phyloP scores from a whole-genome alignment of 1,139 yeast species.

The Lodderomyces beijingensis region DNA sequence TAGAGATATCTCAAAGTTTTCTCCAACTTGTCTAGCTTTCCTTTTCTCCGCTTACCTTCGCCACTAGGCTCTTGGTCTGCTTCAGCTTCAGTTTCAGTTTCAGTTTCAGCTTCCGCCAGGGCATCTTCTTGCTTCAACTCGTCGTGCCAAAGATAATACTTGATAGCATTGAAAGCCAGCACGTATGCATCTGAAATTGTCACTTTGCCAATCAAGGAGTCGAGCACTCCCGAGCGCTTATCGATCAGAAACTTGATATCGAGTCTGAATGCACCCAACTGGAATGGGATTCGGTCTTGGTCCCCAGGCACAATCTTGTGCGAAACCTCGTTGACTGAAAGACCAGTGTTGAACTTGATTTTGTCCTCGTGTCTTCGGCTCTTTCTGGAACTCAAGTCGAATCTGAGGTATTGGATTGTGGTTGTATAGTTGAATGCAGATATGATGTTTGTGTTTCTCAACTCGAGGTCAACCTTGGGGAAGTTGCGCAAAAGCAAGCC shows the following conservation, averaged over 20 bases:
- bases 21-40: constrained; percentile 8
- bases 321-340: constrained; percentile 14
- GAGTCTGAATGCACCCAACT: constrained; percentile 19
- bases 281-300: constrained; percentile 12
- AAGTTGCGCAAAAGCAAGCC: constrained; percentile 18
- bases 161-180: constrained; percentile 22
- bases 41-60: constrained; percentile 1
- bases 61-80: background rate
- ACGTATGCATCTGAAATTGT: constrained; percentile 13
- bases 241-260: constrained; percentile 21
- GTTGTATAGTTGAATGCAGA: constrained; percentile 13
- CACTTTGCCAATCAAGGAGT: constrained; percentile 9
- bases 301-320: constrained; percentile 8
- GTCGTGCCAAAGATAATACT: constrained; percentile 10
- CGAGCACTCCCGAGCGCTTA: constrained; percentile 17
- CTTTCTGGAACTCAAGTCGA: constrained; percentile 19
- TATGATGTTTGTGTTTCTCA: constrained; percentile 19
- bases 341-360: constrained; percentile 19
- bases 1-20: constrained; percentile 10
- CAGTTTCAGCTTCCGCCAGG: background rate
- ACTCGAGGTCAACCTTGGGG: constrained; percentile 27
- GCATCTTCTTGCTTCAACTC: constrained; percentile 4
- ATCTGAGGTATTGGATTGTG: constrained; percentile 21
- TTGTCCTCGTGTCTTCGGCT: constrained; percentile 17
- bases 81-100: background rate